These are phyloP conservation scores for Mycena belliarum DNA, from an alignment of 768 basidiomycete species.

Conservation along the genomic window DNA sequence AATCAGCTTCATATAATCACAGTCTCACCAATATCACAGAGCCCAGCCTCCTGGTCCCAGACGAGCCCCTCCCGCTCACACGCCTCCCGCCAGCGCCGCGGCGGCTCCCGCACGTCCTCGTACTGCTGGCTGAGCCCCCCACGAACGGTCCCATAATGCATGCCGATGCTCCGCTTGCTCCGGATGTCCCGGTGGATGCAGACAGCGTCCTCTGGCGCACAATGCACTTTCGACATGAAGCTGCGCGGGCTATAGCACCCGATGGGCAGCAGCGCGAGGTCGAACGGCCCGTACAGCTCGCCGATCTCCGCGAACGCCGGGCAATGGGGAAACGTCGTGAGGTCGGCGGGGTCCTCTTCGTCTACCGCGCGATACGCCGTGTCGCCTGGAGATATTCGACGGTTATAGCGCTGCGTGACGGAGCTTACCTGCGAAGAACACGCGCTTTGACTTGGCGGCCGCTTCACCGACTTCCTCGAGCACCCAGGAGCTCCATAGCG, in stretches of 20 bases:
- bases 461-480: background rate
- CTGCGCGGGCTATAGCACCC: slow-evolving; percentile 56
- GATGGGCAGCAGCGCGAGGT: slow-evolving; percentile 69
- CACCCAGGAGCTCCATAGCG: background rate
- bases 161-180: slow-evolving; percentile 59
- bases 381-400: slow-evolving; percentile 54
- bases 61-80: slow-evolving; percentile 47
- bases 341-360: slow-evolving; percentile 36
- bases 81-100: slow-evolving; percentile 50
- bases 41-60: slow-evolving; percentile 48
- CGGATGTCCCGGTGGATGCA: slow-evolving; percentile 62
- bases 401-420: no score
- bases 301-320: slow-evolving; percentile 77
- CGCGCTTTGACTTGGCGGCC: background rate
- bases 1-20: slow-evolving; percentile 6
- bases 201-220: slow-evolving; percentile 66
- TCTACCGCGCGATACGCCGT: slow-evolving; percentile 57
- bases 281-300: slow-evolving; percentile 56
- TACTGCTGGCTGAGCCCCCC: slow-evolving; percentile 54
- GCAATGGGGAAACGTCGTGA: slow-evolving; percentile 47
- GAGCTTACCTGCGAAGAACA: background rate
- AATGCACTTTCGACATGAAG: slow-evolving; percentile 59
- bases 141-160: slow-evolving; percentile 51
- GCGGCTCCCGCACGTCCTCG: slow-evolving; percentile 61
- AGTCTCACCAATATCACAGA: slow-evolving; percentile 65